Conservation (phyloP, 2,329 filamentous ascomycete species). For the Penicillium occitanis region DNA sequence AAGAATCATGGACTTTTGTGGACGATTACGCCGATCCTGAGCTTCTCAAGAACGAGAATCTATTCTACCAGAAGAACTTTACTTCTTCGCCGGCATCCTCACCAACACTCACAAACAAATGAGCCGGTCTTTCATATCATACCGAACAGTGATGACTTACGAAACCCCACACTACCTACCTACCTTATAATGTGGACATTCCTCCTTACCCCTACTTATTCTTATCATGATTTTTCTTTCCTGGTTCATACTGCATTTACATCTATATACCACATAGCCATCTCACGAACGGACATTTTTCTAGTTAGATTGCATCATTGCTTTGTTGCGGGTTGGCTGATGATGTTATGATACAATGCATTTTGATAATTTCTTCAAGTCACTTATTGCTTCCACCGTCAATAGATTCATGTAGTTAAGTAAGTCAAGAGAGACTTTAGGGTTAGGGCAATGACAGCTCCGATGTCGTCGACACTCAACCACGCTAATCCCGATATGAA, state of each 20-base stretch:
- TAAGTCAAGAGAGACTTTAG: neutral
- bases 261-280: constrained; percentile 7
- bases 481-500: constrained; percentile 17
- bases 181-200: neutral
- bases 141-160: neutral
- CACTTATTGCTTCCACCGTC: neutral
- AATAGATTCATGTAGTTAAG: neutral
- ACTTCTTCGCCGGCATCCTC: neutral
- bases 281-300: neutral
- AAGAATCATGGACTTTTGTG: constrained; percentile 89
- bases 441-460: constrained; percentile 8
- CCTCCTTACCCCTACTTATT: neutral
- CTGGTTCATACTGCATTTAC: constrained; percentile 6
- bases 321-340: neutral
- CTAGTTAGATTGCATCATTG: neutral
- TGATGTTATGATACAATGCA: neutral
- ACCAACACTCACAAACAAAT: neutral
- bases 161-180: neutral
- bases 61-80: neutral
- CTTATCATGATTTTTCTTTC: neutral
- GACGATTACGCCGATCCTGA: constrained; percentile 59
- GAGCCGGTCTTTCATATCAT: neutral
- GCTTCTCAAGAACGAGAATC: constrained; percentile 30
- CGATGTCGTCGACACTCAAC: constrained; percentile 18
- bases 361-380: neutral